phyloP scores from a whole-genome alignment of 805 yeast species.

The Ascoidea asiatica region DNA sequence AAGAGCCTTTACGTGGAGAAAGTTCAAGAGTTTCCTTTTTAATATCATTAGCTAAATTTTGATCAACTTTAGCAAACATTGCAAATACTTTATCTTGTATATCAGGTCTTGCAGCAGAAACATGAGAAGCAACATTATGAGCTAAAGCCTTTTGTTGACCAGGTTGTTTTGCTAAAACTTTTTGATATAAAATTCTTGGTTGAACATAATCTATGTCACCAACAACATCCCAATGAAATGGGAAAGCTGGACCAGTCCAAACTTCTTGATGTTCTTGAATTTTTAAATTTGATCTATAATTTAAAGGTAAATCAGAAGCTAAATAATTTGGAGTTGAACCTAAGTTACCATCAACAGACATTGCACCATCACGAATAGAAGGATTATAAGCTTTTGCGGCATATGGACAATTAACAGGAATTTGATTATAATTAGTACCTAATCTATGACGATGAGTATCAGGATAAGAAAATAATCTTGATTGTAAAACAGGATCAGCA shows the following conservation, averaged over 20 bases:
- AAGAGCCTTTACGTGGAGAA: conserved; percentile 29
- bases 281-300: conserved; percentile 26
- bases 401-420: conserved; percentile 83
- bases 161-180: conserved; percentile 61
- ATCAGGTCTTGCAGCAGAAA: conserved; percentile 48
- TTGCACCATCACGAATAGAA: conserved; percentile 71
- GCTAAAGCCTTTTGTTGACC: conserved; percentile 80
- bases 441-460: conserved; percentile 80
- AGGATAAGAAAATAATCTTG: conserved; percentile 70
- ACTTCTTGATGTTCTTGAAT: conserved; percentile 60
- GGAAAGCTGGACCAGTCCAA: conserved; percentile 72
- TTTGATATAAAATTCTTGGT: conserved; percentile 57
- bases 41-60: conserved; percentile 53
- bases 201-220: conserved; percentile 67
- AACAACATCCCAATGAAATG: conserved; percentile 71
- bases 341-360: conserved; percentile 56
- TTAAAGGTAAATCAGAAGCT: conserved; percentile 35
- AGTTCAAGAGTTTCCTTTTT: conserved; percentile 45
- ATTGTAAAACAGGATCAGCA: conserved; percentile 75
- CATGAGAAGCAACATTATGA: conserved; percentile 74
- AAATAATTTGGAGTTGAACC: conserved; percentile 71
- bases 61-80: conserved; percentile 62
- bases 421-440: conserved; percentile 61
- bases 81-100: conserved; percentile 72
- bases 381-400: conserved; percentile 47